Evolutionary conservation across 177 flowering plant species (phyloP), one percentile per base, ranked within the genome.

Genomic region (Telopea speciosissima): DNA sequence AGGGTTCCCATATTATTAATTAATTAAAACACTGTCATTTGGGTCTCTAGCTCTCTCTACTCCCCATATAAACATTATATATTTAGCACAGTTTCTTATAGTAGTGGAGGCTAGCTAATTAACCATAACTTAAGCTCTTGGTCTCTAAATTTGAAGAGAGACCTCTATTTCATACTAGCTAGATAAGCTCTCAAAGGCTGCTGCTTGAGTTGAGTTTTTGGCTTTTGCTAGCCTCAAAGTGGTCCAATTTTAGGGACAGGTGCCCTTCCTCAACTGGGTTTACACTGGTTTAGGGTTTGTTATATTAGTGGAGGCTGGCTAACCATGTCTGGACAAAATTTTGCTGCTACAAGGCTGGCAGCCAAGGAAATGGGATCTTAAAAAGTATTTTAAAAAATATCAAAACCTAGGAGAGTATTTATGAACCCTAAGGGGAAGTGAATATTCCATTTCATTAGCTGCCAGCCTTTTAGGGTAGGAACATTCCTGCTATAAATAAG

Each of bases 21-120:
- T 14, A 11, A 3, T 73, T 62, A n/a, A n/a, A n/a, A n/a, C n/a
- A n/a, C 45, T 67, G 56, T 72, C 64, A 24, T 66, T 67, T 59
- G 31, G 26, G 67, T 63, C 75, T 60, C 75, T 52, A 68, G 72
- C 3, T 28, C 31, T 28, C 31, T 28, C 31, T 28, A 28, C 31
- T 80, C 71, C 77, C 80, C 74, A 70, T 73, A 68, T 69, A 66
- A 72, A 72, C 70, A 49, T 28, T 28, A 76, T 71, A 71, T 70
- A 31, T 49, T 67, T 68, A 56, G 80, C 81, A 72, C 79, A 68
- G 36, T 69, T 72, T 74, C 77, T 69, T 24, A 67, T 69, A 12
- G 44, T 61, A 74, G 77, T 78, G 80, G 78, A 74, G 70, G 71
- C 24, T 63, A 69, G 44, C 42, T 58, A 19, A 8, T 24, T 54